A percentile compares a stretch with the other conserved stretches of the same genome.
Evolutionary conservation across 257 asterid species (phyloP).

Genomic region (Buddleja alternifolia): DNA sequence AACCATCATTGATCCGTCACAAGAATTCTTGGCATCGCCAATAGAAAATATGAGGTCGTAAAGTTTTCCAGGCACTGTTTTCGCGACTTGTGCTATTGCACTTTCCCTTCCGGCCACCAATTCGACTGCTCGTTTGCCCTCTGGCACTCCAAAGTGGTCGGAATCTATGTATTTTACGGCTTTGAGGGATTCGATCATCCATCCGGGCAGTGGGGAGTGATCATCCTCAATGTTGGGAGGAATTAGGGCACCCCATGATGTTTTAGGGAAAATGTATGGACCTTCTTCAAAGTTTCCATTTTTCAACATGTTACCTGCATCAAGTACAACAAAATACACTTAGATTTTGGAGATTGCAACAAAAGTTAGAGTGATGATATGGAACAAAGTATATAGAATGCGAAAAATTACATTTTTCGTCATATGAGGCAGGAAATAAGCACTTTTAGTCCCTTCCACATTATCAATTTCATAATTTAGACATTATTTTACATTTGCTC

Average conservation of each 20-base stretch:
- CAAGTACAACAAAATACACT: too few relatives aligned
- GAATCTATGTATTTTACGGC: slow-evolving; percentile 87
- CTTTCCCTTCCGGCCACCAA: slow-evolving; percentile 87
- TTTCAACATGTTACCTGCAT: slow-evolving; percentile 73
- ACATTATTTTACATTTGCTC: too few relatives aligned
- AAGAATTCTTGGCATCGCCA: slow-evolving; percentile 70
- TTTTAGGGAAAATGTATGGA: slow-evolving; percentile 69
- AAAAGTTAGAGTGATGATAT: too few relatives aligned
- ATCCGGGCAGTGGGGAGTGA: slow-evolving; percentile 85
- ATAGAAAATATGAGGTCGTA: slow-evolving; percentile 55
- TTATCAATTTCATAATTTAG: too few relatives aligned
- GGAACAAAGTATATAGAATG: too few relatives aligned
- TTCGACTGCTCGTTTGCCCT: slow-evolving; percentile 71
- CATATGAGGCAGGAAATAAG: too few relatives aligned
- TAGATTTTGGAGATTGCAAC: too few relatives aligned
- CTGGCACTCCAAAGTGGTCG: slow-evolving; percentile 64
- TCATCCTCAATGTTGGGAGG: slow-evolving; percentile 83
- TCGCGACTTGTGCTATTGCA: slow-evolving; percentile 53
- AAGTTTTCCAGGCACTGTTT: slow-evolving; percentile 40
- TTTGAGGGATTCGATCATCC: slow-evolving; percentile 81
- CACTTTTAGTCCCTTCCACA: too few relatives aligned
- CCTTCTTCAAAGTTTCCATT: slow-evolving; percentile 90
- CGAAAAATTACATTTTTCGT: too few relatives aligned
- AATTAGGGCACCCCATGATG: slow-evolving; percentile 66
- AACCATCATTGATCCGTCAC: slow-evolving; percentile 76